Conservation (phyloP, 345 rosid species). For the Populus ilicifolia region DNA sequence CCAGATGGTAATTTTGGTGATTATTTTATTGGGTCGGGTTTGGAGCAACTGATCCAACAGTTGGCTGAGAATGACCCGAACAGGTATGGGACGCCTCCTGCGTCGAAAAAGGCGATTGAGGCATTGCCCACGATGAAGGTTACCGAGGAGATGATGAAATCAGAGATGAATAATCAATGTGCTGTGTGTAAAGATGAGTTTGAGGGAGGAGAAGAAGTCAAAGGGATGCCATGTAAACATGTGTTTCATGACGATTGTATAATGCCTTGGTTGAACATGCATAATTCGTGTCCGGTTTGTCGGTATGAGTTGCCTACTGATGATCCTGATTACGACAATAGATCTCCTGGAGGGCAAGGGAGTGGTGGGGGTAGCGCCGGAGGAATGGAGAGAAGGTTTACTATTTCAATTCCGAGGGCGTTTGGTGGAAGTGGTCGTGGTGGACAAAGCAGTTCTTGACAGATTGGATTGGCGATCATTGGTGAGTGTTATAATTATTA, state of each 20-base stretch:
- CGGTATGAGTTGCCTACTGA: conserved; percentile 53
- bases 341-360: conserved; percentile 12
- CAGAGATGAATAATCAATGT: conserved; percentile 47
- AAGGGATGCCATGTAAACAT: conserved; percentile 53
- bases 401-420: conserved; percentile 35
- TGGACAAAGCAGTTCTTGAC: conserved; percentile 27
- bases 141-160: conserved; percentile 24
- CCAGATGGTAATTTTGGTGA: conserved; percentile 34
- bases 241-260: conserved; percentile 40
- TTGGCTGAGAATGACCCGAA: conserved; percentile 50
- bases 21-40: conserved; percentile 44
- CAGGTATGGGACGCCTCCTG: conserved; percentile 45
- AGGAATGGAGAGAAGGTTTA: conserved; percentile 34
- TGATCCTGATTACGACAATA: conserved; percentile 38
- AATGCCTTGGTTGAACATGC: conserved; percentile 46
- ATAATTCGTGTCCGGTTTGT: conserved; percentile 49
- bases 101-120: conserved; percentile 38
- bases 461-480: neutral
- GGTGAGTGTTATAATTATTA: neutral
- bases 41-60: conserved; percentile 50
- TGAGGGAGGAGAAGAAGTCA: conserved; percentile 37
- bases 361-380: conserved; percentile 20
- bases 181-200: conserved; percentile 48
- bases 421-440: conserved; percentile 27
- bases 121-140: conserved; percentile 32